phyloP scores from a whole-genome alignment of 441 rosid species.

The Monsonia emarginata region DNA sequence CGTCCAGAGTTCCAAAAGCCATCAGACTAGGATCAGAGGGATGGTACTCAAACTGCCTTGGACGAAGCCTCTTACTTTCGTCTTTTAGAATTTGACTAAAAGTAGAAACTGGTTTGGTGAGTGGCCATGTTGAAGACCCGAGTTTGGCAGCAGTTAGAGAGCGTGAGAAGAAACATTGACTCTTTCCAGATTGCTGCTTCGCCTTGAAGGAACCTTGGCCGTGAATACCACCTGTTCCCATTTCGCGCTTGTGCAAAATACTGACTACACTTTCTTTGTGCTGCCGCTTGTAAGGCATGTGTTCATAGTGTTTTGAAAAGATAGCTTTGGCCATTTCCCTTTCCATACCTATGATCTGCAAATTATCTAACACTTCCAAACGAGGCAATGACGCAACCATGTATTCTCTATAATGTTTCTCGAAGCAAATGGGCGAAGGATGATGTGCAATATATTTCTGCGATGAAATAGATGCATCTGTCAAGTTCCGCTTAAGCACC shows the following conservation, averaged over 20 bases:
- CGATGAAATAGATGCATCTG: constrained; percentile 10
- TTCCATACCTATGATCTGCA: constrained; percentile 23
- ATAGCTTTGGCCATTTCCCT: constrained; percentile 25
- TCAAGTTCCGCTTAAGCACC: constrained; percentile 13
- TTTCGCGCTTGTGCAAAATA: constrained; percentile 32
- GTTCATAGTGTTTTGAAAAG: constrained; percentile 28
- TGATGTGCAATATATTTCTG: constrained; percentile 33
- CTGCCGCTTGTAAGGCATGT: constrained; percentile 30
- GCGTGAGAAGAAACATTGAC: constrained; percentile 27
- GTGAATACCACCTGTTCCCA: constrained; percentile 21
- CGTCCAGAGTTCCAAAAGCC: constrained; percentile 42
- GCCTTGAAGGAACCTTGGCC: constrained; percentile 25
- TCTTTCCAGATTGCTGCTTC: constrained; percentile 20
- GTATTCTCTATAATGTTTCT: constrained; percentile 35
- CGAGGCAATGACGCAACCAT: constrained; percentile 31
- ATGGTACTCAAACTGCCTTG: constrained; percentile 45
- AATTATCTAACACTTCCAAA: constrained; percentile 32
- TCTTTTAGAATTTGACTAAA: constrained; percentile 23
- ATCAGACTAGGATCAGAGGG: constrained; percentile 30
- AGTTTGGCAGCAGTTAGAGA: constrained; percentile 34
- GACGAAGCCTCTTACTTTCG: constrained; percentile 28
- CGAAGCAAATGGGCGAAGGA: constrained; percentile 41
- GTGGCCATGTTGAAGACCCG: constrained; percentile 33
- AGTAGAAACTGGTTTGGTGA: constrained; percentile 22
- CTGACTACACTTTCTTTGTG: constrained; percentile 27